Conservation (phyloP, 2,329 filamentous ascomycete species). For the Colletotrichum endophyticum region DNA sequence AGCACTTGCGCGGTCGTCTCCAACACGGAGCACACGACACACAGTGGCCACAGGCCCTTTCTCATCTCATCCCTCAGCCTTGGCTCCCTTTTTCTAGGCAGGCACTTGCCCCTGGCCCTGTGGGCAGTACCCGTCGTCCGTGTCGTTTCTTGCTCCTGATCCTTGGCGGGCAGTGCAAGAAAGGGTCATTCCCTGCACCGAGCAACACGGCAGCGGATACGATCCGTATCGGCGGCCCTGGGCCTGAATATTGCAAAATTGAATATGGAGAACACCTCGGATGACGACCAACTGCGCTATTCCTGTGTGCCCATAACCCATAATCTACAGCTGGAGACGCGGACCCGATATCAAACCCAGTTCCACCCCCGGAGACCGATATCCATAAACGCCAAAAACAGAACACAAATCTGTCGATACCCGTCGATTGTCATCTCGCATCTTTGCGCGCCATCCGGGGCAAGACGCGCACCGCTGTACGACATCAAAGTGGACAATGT, state of each 20-base stretch:
- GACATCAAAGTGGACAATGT: neutral
- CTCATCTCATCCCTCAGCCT: constrained; percentile 3
- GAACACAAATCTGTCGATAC: neutral
- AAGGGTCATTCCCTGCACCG: constrained; percentile 7
- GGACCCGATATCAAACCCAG: neutral
- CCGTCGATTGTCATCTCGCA: constrained; percentile 15
- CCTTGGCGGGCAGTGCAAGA: constrained; percentile 11
- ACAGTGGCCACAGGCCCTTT: neutral
- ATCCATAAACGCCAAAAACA: neutral
- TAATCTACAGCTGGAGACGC: neutral
- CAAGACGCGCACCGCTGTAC: neutral
- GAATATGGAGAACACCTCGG: neutral
- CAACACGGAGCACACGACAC: neutral
- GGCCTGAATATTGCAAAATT: neutral
- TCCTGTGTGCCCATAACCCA: neutral
- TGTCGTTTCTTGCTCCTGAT: neutral
- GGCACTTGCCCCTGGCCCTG: constrained; percentile 2
- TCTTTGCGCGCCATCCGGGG: neutral
- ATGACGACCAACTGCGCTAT: neutral
- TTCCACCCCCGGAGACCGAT: neutral
- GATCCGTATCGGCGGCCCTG: neutral
- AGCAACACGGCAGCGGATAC: neutral
- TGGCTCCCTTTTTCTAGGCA: neutral
- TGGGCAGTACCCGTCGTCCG: neutral
- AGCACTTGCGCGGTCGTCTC: neutral